Evolutionary conservation across 305 asterid genomes (phyloP), one percentile per base, ranked within the genome.

Genomic region (Fraxinus albicans): DNA sequence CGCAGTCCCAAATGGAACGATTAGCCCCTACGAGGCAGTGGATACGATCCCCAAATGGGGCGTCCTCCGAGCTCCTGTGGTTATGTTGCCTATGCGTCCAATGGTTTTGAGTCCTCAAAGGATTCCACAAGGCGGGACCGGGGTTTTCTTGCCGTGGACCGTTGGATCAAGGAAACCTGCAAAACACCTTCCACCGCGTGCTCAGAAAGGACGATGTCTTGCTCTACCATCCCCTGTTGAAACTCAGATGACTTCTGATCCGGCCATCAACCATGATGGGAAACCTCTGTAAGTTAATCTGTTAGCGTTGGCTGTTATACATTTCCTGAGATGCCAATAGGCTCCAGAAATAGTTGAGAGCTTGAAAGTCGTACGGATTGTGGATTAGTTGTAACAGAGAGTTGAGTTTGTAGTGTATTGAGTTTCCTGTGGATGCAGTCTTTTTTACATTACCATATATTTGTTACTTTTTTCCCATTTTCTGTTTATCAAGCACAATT

Each of bases 151-250:
- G 87, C 99, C 99, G 2, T 91, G 94, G 95, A 86, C 87, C 1
- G 92, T 82, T 23, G 90, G 93, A 36, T 86, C 93, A 6, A 86
- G 96, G 75, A 93, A 90, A 80, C 96, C 90, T 31, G 89, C 91
- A 31, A 94, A 89, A 79, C 98, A 92, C 83, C 95, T 96, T 42
- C 99, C 98, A 0, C 98, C 98, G 1, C 97, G 99, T 1, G 98
- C 98, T 34, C 98, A 92, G 79, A 94, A 90, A 83, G 88, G 94
- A 31, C 89, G 93, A 69, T 86, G 86, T 88, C 97, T 95, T 38
- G 92, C 97, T n/a, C 90, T 95, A 21, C 90, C 94, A 80, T 84
- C 97, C 80, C 84, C 98, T 0, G 86, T 55, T 17, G 94, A 89
- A 27, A 17, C 89, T 1, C 91, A 84, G 81, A 75, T 86, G 0